Conservation (phyloP, 148 eudicot genomes). For the Fagopyrum homotropicum region DNA sequence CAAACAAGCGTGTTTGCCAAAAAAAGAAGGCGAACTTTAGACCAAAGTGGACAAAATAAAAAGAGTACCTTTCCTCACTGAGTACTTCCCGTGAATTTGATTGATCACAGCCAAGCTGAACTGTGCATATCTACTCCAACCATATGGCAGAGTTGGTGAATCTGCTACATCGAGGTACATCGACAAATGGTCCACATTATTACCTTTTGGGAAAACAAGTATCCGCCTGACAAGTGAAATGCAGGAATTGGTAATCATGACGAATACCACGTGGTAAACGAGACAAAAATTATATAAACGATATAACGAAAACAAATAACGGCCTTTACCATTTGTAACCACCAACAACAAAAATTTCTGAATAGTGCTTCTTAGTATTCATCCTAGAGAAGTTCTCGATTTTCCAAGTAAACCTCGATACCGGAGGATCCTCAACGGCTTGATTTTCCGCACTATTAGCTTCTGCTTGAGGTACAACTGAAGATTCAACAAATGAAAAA, state of each 20-base stretch:
- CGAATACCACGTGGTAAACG: neutral
- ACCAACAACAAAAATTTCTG: constrained; percentile 73
- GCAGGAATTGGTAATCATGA: constrained; percentile 14
- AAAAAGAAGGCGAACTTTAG: neutral
- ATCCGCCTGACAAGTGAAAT: constrained; percentile 59
- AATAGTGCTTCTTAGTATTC: constrained; percentile 70
- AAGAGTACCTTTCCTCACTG: constrained; percentile 67
- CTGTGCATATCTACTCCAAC: constrained; percentile 96
- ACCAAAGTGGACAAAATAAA: neutral
- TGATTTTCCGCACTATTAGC: constrained; percentile 46
- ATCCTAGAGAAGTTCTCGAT: constrained; percentile 68
- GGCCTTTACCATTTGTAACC: constrained; percentile 70
- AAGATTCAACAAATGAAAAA: constrained; percentile 11
- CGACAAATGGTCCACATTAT: constrained; percentile 86
- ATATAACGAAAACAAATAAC: neutral
- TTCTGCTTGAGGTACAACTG: constrained; percentile 46
- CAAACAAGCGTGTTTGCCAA: neutral
- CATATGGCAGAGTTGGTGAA: constrained; percentile 75
- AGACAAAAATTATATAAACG: neutral
- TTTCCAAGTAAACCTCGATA: constrained; percentile 75
- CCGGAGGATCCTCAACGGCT: constrained; percentile 64
- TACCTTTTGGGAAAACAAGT: constrained; percentile 87
- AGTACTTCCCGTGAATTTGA: constrained; percentile 63
- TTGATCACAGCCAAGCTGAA: constrained; percentile 77
- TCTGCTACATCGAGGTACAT: constrained; percentile 95